Base-by-base conservation (phyloP, 169 alveolate species). In the Theileria parva region DNA sequence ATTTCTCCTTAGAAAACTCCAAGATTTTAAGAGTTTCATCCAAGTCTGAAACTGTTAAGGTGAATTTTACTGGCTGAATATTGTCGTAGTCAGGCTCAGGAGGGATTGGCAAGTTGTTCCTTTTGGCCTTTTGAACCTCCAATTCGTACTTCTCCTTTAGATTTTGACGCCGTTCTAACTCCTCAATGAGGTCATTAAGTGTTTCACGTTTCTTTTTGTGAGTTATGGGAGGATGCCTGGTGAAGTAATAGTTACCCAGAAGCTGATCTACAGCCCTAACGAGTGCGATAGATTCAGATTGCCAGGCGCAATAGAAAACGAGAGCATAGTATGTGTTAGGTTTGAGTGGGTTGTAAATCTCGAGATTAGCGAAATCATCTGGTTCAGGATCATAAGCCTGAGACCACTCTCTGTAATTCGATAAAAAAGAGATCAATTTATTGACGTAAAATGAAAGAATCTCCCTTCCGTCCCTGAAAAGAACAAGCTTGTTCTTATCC, bases 271-370 rank as follows among this genome's bases (percentile, higher is more conserved):
- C 65, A 0, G 91, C 83, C 28, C 73, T 74, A 72, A 67, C 50
- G 0, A 85, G 85, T 15, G 91, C 91, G 17, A 71, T 70, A 39
- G 91, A 85, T 27, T 77, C 87, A 34, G 81, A 67, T 30, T 85
- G 81, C 91, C 91, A 85, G 7, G 87, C 78, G 81, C 91, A 85
- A 64, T 72, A 77, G 69, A 69, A 85, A 15, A 77, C 86, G 2
- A 85, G 72, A 17, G 87, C 91, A 37, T 85, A 85, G 80, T 85
- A 85, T 11, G 72, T 78, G 39, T 59, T 78, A 23, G 69, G 60
- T 44, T 53, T 23, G 59, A 77, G 59, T 37, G 87, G 91, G 44
- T 77, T 77, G 80, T 78, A 78, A 17, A 71, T 65, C 27, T 79
- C 74, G 32, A 83, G 81, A n/a, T 75, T 69, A 8, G 13, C 59